These are phyloP conservation scores for Neckera pumila DNA, from an alignment of 225 moss, liverwort and hornwort species.

Conservation along the genomic window DNA sequence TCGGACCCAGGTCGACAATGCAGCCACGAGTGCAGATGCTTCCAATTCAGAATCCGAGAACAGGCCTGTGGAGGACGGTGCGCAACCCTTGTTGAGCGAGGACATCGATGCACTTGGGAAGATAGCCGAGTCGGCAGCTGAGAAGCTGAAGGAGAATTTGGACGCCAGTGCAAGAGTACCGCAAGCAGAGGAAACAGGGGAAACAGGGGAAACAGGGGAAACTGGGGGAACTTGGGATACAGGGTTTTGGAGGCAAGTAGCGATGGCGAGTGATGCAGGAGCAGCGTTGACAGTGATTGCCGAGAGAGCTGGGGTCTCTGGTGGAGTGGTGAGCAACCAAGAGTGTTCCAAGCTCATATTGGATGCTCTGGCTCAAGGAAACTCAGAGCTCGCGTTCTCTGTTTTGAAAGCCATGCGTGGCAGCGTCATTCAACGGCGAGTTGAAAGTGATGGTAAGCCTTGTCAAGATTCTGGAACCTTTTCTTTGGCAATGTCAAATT, in stretches of 20 bases:
- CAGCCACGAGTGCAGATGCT: not conserved
- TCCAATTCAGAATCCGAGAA: not conserved
- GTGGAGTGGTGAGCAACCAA: slow-evolving; percentile 34
- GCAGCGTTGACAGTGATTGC: slow-evolving; percentile 56
- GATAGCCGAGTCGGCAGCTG: slow-evolving; percentile 5
- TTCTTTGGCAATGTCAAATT: not conserved
- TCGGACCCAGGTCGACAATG: not conserved
- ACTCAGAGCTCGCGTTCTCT: slow-evolving; percentile 74
- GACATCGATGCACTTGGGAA: slow-evolving; percentile 1
- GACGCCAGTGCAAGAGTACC: not conserved
- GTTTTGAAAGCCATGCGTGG: slow-evolving; percentile 82
- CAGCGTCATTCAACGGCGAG: slow-evolving; percentile 56
- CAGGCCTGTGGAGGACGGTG: not conserved
- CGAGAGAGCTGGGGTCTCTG: slow-evolving; percentile 23
- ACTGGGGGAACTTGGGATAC: slow-evolving; percentile 42
- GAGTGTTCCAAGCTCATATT: slow-evolving; percentile 63
- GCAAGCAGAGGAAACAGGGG: not conserved
- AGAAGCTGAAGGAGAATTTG: not conserved
- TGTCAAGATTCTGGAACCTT: not conserved
- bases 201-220: slow-evolving; percentile 6
- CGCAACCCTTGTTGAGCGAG: not conserved
- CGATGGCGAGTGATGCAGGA: slow-evolving; percentile 49
- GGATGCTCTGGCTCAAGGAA: slow-evolving; percentile 62
- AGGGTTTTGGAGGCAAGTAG: slow-evolving; percentile 53
- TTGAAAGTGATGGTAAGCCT: slow-evolving; percentile 54